Evolutionary conservation across 31 red algal species (phyloP), one percentile per base, ranked within the genome.

Genomic region (Endocladia muricata): DNA sequence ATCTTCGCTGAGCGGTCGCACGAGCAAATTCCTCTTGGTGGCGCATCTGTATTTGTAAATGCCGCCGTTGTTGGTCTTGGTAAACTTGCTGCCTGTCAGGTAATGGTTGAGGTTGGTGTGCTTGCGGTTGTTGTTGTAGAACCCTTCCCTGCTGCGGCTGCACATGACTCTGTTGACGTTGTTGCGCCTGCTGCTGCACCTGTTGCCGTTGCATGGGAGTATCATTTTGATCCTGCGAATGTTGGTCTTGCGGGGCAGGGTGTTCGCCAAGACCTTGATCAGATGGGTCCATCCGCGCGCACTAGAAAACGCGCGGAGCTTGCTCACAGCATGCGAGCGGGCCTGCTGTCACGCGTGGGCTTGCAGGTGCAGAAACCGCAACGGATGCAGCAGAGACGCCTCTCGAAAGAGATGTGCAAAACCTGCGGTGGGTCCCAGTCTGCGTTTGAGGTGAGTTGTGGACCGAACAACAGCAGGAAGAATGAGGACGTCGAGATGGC

Each of bases 231-330:
- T 68, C 63, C 0, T 68, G 63, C 31, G 63, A 32, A 32, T 68
- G 63, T 38, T 68, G 63, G 38, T 68, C 63, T 32, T 22, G 6
- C 33, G 30, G 63, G 63, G 63, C 63, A 34, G 31, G 30, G 25
- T 68, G 63, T 8, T 68, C 63, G 63, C 63, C 55, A 28, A 58
- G 25, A 28, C 55, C 63, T 40, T 68, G 63, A 37, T 68, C 63
- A 5, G 63, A 35, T 68, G 63, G 63, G 63, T 68, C 63, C 63
- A 68, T 68, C 25, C 63, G 63, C 63, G 63, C 63, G 63, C 33
- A 23, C 63, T 32, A 38, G 63, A 68, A 22, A 40, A 68, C 63
- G 63, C 63, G 63, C 63, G 63, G 23, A 40, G 38, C 38, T 22
- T 4, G 63, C 30, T 68, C 63, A 68, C 30, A 35, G 63, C 63